Evolutionary conservation across 2,329 filamentous ascomycete genomes (phyloP), one percentile per base, ranked within the genome.

Genomic region (Orbilia oligospora): DNA sequence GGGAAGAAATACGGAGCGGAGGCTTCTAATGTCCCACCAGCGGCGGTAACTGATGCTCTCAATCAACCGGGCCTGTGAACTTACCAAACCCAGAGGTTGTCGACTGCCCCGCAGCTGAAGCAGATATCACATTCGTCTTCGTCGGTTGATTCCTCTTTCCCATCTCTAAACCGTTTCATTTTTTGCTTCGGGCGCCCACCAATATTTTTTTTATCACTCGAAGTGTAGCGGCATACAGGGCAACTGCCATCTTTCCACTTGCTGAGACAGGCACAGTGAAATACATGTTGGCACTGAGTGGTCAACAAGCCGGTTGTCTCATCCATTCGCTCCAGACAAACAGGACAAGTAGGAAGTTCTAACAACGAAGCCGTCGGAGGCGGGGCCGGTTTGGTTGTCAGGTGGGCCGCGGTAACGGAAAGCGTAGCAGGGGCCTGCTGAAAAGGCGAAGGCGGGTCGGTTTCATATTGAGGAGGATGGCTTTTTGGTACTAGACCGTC

Each of bases 301-400:
- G 96, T 99, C 83, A 99, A 89, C 1, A 99, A 87, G 0, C 96
- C 96, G 0, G 94, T 97, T 0, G 94, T 97, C 84, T 98, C 95
- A 83, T 99, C 96, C 96, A 99, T 99, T 58, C 95, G 91, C 84
- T 99, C 96, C 4, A 99, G 88, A 81, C 96, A 99, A 9, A 99
- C 96, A 0, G 96, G 94, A 81, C 96, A 99, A 0, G 96, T 98
- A 1, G 96, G 96, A 12, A 99, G 87, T 85, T 99, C 96, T 68
- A 97, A 88, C 0, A 98, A 87, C 63, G 93, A 92, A 0, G 94
- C 92, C 0, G 95, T 97, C 1, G 89, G 89, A n/a, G 90, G 90
- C 12, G 90, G 89, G n/a, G 89, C 85, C 10, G 90, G 90, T 82
- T 91, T 91, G 6, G 86, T 86, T 1, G 88, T 88, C 14, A 90